Conservation (phyloP, 306 rosid genomes). For the Comarum palustre region DNA sequence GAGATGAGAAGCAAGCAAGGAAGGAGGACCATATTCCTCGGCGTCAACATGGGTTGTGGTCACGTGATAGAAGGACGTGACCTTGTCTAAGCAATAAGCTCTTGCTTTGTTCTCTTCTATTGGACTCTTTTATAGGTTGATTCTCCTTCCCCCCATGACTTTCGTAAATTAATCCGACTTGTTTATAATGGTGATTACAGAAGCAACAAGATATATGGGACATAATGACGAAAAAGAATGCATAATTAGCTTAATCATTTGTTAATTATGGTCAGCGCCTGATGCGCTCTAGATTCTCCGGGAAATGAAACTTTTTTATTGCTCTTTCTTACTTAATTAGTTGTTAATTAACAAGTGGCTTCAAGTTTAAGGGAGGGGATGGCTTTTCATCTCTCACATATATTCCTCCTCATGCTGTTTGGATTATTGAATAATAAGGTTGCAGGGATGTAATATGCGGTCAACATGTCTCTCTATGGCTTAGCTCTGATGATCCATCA, state of each 20-base stretch:
- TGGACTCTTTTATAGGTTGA: not conserved
- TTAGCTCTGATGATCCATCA: not conserved
- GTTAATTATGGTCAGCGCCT: slow-evolving; percentile 95
- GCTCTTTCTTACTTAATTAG: not conserved
- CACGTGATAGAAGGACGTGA: slow-evolving; percentile 79
- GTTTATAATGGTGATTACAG: slow-evolving; percentile 31
- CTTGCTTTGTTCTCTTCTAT: slow-evolving; percentile 38
- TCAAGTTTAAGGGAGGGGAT: not conserved
- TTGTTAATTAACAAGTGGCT: not conserved
- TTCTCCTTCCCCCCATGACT: slow-evolving; percentile 17
- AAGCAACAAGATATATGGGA: slow-evolving; percentile 44
- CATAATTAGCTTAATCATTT: slow-evolving; percentile 27
- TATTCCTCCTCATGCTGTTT: slow-evolving; percentile 17
- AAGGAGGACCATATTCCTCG: slow-evolving; percentile 53
- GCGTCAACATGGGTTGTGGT: slow-evolving; percentile 58
- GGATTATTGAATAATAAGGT: slow-evolving; percentile 41
- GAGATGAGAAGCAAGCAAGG: not conserved
- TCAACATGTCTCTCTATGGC: slow-evolving; percentile 81
- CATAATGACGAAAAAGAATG: not conserved
- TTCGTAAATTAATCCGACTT: not conserved
- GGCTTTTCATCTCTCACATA: not conserved
- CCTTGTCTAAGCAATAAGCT: slow-evolving; percentile 43
- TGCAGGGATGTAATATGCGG: slow-evolving; percentile 59
- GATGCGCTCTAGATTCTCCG: slow-evolving; percentile 99
- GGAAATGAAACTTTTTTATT: slow-evolving; percentile 47